phyloP scores from a whole-genome alignment of 169 alveolate species.

The Cryptosporidium ubiquitum region DNA sequence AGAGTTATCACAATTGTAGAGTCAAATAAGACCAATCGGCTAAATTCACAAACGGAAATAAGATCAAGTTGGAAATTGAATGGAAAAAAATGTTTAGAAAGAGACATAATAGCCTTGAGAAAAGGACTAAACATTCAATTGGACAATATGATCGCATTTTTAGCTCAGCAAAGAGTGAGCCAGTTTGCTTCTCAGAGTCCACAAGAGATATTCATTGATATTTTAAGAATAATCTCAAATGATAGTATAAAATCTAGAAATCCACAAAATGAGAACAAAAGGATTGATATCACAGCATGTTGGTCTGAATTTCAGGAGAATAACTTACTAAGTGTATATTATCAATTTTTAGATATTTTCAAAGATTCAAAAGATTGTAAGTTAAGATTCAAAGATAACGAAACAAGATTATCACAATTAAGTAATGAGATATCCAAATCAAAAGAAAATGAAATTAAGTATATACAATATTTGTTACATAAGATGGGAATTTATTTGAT shows the following conservation, averaged over 20 bases:
- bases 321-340: constrained; percentile 15
- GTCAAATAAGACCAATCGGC: background rate
- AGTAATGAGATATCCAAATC: constrained; percentile 53
- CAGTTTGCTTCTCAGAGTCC: constrained; percentile 62
- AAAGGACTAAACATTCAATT: constrained; percentile 47
- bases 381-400: constrained; percentile 1
- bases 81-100: constrained; percentile 61
- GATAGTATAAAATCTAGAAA: background rate
- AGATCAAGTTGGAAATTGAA: constrained; percentile 58
- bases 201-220: constrained; percentile 46
- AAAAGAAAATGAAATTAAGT: constrained; percentile 49
- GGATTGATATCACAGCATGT: background rate
- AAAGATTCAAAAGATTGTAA: constrained; percentile 40
- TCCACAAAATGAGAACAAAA: background rate
- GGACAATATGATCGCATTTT: constrained; percentile 66
- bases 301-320: constrained; percentile 9
- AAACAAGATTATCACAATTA: constrained; percentile 32
- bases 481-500: constrained; percentile 48
- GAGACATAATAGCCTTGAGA: constrained; percentile 35
- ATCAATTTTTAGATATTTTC: constrained; percentile 28
- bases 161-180: constrained; percentile 72
- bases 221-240: constrained; percentile 35
- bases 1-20: constrained; percentile 4
- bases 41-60: constrained; percentile 17
- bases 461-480: constrained; percentile 20